Conservation (phyloP, 2,329 filamentous ascomycete species). For the Tolypocladium paradoxum region DNA sequence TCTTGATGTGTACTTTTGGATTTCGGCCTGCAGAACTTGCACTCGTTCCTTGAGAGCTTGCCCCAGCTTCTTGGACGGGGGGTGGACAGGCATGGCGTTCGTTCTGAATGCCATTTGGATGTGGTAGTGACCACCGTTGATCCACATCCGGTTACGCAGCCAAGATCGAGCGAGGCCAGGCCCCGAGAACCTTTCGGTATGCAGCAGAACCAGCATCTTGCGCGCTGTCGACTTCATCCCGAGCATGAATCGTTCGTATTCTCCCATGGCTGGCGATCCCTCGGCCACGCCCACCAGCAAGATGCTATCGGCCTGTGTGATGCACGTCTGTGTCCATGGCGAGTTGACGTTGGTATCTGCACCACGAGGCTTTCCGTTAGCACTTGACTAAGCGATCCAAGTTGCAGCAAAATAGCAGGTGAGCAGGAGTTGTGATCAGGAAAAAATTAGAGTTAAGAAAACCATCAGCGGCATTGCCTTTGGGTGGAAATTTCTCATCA, state of each 20-base stretch:
- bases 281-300: slow-evolving; percentile 86
- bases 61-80: slow-evolving; percentile 67
- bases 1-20: slow-evolving; percentile 95
- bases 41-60: slow-evolving; percentile 84
- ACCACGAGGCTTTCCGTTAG: slow-evolving; percentile 15
- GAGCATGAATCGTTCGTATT: slow-evolving; percentile 91
- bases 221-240: slow-evolving; percentile 95
- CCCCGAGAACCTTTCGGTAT: slow-evolving; percentile 76
- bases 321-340: slow-evolving; percentile 97
- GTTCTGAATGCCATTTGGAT: slow-evolving; percentile 88
- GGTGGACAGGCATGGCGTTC: slow-evolving; percentile 64
- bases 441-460: slow-evolving; percentile 58
- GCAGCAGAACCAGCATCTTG: slow-evolving; percentile 83
- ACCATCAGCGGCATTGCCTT: slow-evolving; percentile 45
- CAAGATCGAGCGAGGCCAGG: slow-evolving; percentile 80
- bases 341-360: slow-evolving; percentile 94
- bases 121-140: slow-evolving; percentile 95
- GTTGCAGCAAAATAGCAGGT: slow-evolving; percentile 3
- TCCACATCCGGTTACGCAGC: slow-evolving; percentile 90
- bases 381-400: slow-evolving; percentile 1
- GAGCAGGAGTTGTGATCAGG: slow-evolving; percentile 33
- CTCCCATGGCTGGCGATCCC: slow-evolving; percentile 78
- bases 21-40: slow-evolving; percentile 89
- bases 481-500: slow-evolving; percentile 44
- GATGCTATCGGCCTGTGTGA: slow-evolving; percentile 93